Conservation (phyloP, 306 rosid genomes). For the Sophora flavescens region DNA sequence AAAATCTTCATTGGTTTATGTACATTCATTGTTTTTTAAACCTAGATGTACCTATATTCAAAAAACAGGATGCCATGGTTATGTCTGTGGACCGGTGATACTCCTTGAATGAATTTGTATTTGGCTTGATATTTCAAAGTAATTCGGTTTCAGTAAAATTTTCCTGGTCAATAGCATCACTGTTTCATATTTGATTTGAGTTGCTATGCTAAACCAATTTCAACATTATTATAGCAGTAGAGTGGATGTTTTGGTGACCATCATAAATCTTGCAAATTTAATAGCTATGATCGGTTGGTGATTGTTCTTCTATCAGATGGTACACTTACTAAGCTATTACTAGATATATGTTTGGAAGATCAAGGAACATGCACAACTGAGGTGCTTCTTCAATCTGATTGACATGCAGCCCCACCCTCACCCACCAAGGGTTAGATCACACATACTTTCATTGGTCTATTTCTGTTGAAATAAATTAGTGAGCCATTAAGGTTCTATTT, state of each 20-base stretch:
- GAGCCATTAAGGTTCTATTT: conserved; percentile 2
- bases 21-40: conserved; percentile 46
- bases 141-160: conserved; percentile 3
- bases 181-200: conserved; percentile 10
- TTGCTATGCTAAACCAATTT: neutral
- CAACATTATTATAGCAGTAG: neutral
- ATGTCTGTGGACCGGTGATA: conserved; percentile 9
- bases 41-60: neutral
- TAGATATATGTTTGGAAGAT: neutral
- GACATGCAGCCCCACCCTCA: conserved; percentile 38
- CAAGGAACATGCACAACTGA: conserved; percentile 17
- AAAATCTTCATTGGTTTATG: conserved; percentile 4
- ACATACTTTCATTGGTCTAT: conserved; percentile 38
- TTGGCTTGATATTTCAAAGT: conserved; percentile 11
- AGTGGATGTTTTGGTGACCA: neutral
- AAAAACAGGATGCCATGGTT: neutral
- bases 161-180: neutral
- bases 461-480: conserved; percentile 10
- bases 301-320: neutral
- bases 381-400: conserved; percentile 35
- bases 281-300: neutral
- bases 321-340: neutral
- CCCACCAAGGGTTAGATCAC: conserved; percentile 15
- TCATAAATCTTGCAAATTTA: neutral
- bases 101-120: conserved; percentile 24